Percentiles rank a stretch among this genome's conserved stretches.
phyloP scores from a whole-genome alignment of 768 basidiomycete genomes.

The Panaeolus cyanescens region DNA sequence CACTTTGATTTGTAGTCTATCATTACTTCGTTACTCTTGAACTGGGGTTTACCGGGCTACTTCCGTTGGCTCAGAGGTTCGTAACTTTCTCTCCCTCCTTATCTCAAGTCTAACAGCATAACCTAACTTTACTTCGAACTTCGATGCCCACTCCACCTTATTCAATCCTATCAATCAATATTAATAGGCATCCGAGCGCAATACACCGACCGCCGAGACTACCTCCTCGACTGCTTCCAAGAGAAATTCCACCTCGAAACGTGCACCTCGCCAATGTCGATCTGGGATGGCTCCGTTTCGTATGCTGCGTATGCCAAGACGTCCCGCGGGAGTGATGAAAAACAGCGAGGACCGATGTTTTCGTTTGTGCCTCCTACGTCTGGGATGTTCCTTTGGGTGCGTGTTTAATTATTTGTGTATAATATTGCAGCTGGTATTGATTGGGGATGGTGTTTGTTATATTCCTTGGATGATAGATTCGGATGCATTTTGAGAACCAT shows the following conservation, averaged over 20 bases:
- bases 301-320: constrained; percentile 47
- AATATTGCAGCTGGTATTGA: background rate
- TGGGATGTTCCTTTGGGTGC: constrained; percentile 85
- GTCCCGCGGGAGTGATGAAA: constrained; percentile 10
- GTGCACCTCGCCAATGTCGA: constrained; percentile 25
- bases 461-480: background rate
- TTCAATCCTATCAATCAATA: background rate
- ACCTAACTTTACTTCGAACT: too few relatives aligned
- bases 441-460: constrained; percentile 58
- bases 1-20: constrained; percentile 33
- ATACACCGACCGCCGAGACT: constrained; percentile 61
- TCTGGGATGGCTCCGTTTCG: constrained; percentile 39
- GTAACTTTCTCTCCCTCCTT: background rate
- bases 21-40: constrained; percentile 57
- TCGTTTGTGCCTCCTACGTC: constrained; percentile 75
- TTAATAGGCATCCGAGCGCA: constrained; percentile 49
- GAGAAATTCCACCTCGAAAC: constrained; percentile 62
- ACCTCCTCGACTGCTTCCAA: constrained; percentile 62
- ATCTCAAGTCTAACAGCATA: too few relatives aligned
- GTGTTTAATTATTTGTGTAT: constrained; percentile 12
- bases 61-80: constrained; percentile 76
- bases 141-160: background rate
- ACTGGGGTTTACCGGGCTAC: constrained; percentile 75
- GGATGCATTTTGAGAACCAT: constrained; percentile 51
- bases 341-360: constrained; percentile 36